Conservation (phyloP, 2,329 filamentous ascomycete species). For the Whalleya microplaca region DNA sequence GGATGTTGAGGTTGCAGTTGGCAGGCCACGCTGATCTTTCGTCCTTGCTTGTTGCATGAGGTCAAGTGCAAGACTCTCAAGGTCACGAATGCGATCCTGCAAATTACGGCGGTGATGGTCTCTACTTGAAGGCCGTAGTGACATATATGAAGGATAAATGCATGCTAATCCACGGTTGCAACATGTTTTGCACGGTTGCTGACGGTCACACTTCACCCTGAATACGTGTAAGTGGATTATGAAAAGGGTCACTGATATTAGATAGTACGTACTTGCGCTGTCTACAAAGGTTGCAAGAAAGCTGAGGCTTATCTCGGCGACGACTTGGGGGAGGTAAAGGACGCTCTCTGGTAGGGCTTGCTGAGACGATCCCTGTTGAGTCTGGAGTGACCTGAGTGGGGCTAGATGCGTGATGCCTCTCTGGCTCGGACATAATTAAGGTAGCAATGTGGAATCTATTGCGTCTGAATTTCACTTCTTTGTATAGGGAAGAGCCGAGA, state of each 20-base stretch:
- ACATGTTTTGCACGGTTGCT: conserved; percentile 28
- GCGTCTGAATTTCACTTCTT: neutral
- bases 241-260: conserved; percentile 7
- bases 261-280: conserved; percentile 34
- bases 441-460: neutral
- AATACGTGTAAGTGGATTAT: neutral
- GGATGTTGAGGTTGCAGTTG: conserved; percentile 3
- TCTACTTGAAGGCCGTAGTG: conserved; percentile 10
- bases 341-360: conserved; percentile 20
- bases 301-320: conserved; percentile 37
- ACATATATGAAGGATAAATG: conserved; percentile 18
- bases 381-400: neutral
- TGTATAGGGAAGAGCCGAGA: neutral
- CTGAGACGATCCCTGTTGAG: conserved; percentile 21
- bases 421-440: neutral
- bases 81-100: conserved; percentile 33
- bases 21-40: conserved; percentile 6
- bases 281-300: conserved; percentile 37
- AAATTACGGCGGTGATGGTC: conserved; percentile 9
- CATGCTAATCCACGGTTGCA: conserved; percentile 22
- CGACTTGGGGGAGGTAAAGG: conserved; percentile 24
- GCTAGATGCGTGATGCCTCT: neutral
- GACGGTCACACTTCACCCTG: conserved; percentile 27
- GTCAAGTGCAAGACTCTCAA: conserved; percentile 37
- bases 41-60: conserved; percentile 30